Base-by-base conservation (phyloP, 306 rosid species). In the Canavalia gladiata region DNA sequence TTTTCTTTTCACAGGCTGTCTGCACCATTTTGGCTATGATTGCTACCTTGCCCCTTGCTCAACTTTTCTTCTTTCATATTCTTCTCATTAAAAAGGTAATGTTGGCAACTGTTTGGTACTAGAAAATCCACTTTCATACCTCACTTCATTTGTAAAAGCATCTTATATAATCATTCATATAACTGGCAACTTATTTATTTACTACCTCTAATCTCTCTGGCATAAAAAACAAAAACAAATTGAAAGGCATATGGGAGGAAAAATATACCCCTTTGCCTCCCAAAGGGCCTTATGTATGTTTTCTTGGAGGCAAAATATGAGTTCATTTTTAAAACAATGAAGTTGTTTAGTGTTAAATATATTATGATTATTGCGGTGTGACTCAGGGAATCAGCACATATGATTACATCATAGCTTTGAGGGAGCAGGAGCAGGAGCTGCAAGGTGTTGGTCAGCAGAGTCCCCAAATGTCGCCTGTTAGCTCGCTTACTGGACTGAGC, bases 381-480 rank as follows among this genome's bases (percentile, higher is more conserved):
- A 65, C 77, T 51, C 82, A 95, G 99, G 99, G 99, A 82, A 95
- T 95, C 74, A 95, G 90, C 86, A 95, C 98, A 67, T 95, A 95
- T 80, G 99, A 95, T 85, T 95, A 95, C 87, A 95, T 95, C 82
- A 90, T 95, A 74, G 98, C 98, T 81, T 88, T 95, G 87, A 91
- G 99, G 90, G 99, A 95, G 86, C 99, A 90, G 87, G 98, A 94
- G 81, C 97, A 91, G 59, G 97, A 95, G 76, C 95, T 83, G 84
- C 95, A 88, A 83, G 99, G 99, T 77, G 82, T 85, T 72, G 97
- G 90, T 64, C 98, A 90, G 84, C 99, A 92, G 65, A 95, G 99
- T 87, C 94, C 97, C 29, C 99, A 91, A 85, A 93, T 95, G 99
- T 95, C 99, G 8, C 93, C 92, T 50, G 99, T 90, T 77, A 95